Evolutionary conservation across 495 filamentous ascomycete genomes (phyloP), one percentile per base, ranked within the genome.

Genomic region (Penicillium cosmopolitanum): DNA sequence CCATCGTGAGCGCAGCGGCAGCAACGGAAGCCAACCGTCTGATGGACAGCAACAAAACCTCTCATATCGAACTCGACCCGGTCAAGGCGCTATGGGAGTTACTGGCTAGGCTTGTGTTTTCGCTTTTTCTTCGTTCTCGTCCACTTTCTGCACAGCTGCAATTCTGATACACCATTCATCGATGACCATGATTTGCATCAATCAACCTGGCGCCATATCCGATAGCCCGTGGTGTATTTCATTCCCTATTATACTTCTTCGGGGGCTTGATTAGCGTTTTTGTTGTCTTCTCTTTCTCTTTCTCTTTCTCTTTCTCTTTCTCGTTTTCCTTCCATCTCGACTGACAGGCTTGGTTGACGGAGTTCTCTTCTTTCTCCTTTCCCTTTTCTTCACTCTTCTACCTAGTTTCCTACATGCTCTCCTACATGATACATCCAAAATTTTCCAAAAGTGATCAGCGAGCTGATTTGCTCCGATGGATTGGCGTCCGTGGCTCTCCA

Each of bases 61-160:
- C 43, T 69, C 75, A 34, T 79, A 80, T 61, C 69, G 77, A 51
- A 61, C 76, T 43, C 75, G 75, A 57, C 70, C 76, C 15, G 71
- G 70, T 58, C 64, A 72, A 31, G 76, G 77, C 21, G 72, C 76
- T 19, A 80, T 80, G 76, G 77, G 77, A 25, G 77, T 80, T 58
- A 75, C 76, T 58, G 68, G 76, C 38, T 80, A 69, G 66, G 62
- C 38, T 42, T 53, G 33, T 12, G 46, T 52, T 51, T 36, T 62
- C 28, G 55, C 55, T 56, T 53, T 54, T 58, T 58, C 54, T 47
- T 48, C 54, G 62, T 57, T 36, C 56, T 60, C 55, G 40, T 60
- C 59, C 31, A 34, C 51, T 63, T 59, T 51, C 51, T 63, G 58
- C 61, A 68, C 62, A 64, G 57, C 46, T 63, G 46, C 55, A 50